A percentile compares a stretch with the other conserved stretches of the same genome.
Conservation (phyloP, 2,329 filamentous ascomycete genomes). For the Nectriaceae sp. region DNA sequence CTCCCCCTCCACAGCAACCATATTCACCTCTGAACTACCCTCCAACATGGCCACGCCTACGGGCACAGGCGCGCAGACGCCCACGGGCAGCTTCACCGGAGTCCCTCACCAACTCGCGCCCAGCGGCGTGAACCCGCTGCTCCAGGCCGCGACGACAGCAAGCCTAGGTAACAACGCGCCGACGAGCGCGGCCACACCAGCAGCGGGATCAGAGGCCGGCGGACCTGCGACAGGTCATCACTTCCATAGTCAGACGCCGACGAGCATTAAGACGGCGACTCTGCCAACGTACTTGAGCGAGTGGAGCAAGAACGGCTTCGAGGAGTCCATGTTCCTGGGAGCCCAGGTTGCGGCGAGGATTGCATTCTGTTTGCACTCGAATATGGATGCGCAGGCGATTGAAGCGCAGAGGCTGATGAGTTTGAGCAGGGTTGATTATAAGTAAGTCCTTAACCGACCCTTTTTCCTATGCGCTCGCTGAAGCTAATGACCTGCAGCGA, state of each 20-base stretch:
- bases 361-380: constrained; percentile 58
- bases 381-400: constrained; percentile 52
- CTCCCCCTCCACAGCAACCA: constrained; percentile 88
- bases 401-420: constrained; percentile 60
- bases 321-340: constrained; percentile 85
- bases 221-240: constrained; percentile 46
- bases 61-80: constrained; percentile 89
- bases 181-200: constrained; percentile 37
- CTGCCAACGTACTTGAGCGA: constrained; percentile 86
- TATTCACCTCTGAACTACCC: constrained; percentile 95
- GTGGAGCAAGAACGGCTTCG: constrained; percentile 79
- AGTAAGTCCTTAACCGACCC: constrained; percentile 44
- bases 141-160: constrained; percentile 86
- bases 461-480: neutral
- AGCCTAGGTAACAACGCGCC: constrained; percentile 45
- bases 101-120: constrained; percentile 56
- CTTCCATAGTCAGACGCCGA: constrained; percentile 73
- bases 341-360: constrained; percentile 78
- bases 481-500: constrained; percentile 43
- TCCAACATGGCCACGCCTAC: constrained; percentile 90
- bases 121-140: constrained; percentile 79
- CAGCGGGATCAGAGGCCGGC: constrained; percentile 42
- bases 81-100: constrained; percentile 63
- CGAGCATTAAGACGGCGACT: constrained; percentile 75
- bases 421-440: constrained; percentile 60